Percentiles rank a stretch among this genome's conserved stretches.
Conservation (phyloP, 2,329 filamentous ascomycete species). For the Talaromyces sp. region DNA sequence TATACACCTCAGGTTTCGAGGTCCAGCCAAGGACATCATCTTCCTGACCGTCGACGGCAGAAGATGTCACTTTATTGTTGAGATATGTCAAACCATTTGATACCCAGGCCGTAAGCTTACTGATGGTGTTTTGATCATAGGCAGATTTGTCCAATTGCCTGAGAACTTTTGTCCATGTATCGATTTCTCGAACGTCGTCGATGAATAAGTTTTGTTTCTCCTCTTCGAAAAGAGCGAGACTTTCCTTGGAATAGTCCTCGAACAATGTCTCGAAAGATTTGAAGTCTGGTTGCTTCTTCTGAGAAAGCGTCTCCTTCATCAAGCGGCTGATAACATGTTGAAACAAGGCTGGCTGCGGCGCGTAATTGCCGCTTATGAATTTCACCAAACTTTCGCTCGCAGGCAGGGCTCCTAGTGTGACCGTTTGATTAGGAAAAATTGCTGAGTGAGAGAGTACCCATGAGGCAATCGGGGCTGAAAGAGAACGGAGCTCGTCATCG, state of each 20-base stretch:
- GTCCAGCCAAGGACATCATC: constrained; percentile 73
- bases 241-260: constrained; percentile 34
- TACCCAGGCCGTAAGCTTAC: constrained; percentile 31
- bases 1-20: constrained; percentile 64
- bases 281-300: constrained; percentile 19
- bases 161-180: constrained; percentile 62
- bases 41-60: constrained; percentile 26
- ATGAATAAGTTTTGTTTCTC: constrained; percentile 96
- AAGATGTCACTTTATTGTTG: constrained; percentile 14
- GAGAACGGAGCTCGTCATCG: constrained; percentile 78
- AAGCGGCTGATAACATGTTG: constrained; percentile 39
- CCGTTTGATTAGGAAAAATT: constrained; percentile 26
- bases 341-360: constrained; percentile 31
- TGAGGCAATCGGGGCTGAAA: constrained; percentile 49
- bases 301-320: constrained; percentile 17
- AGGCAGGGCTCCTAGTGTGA: constrained; percentile 47
- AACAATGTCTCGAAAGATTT: constrained; percentile 29
- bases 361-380: constrained; percentile 36
- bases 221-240: constrained; percentile 65
- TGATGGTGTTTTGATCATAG: constrained; percentile 23
- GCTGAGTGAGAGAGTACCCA: constrained; percentile 34
- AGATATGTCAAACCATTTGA: constrained; percentile 32
- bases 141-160: constrained; percentile 25
- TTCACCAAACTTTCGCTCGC: constrained; percentile 42
- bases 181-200: constrained; percentile 72